Evolutionary conservation across 345 rosid genomes (phyloP).

Genomic region (Populus simonii): DNA sequence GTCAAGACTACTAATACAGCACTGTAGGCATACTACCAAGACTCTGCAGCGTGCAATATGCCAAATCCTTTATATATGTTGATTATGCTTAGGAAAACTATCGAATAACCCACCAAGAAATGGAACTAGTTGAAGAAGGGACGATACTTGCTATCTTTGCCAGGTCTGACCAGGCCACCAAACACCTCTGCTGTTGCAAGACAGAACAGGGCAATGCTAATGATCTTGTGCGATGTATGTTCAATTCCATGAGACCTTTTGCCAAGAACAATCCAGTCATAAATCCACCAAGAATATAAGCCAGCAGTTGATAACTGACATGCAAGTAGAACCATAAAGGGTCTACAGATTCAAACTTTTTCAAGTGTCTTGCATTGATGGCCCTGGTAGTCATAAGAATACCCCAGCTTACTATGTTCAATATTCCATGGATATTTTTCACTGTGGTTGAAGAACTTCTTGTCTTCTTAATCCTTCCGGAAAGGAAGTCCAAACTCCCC

Average conservation of each 20-base stretch:
- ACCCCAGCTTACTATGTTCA: conserved; percentile 39
- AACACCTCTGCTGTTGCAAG: conserved; percentile 17
- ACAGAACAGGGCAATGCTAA: conserved; percentile 24
- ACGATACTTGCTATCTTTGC: conserved; percentile 31
- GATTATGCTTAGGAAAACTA: conserved; percentile 21
- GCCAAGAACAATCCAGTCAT: conserved; percentile 27
- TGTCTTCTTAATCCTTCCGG: neutral
- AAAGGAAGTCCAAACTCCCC: conserved; percentile 1
- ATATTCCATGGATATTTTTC: conserved; percentile 24
- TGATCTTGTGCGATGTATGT: conserved; percentile 19
- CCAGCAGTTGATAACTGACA: conserved; percentile 22
- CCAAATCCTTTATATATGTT: conserved; percentile 32
- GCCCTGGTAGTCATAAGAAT: conserved; percentile 34
- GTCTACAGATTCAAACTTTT: conserved; percentile 23
- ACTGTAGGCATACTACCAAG: too few species aligned
- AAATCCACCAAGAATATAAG: conserved; percentile 33
- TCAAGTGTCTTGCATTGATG: conserved; percentile 31
- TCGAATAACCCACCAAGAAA: conserved; percentile 23
- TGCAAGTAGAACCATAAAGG: conserved; percentile 40
- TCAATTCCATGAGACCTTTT: conserved; percentile 6
- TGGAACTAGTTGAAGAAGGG: conserved; percentile 31
- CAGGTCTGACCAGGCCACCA: conserved; percentile 28
- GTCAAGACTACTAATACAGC: too few species aligned
- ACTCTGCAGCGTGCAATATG: conserved; percentile 23
- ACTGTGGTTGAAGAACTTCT: neutral